Evolutionary conservation across 305 asterid species (phyloP), one percentile per base, ranked within the genome.

Genomic region (Fraxinus sp.): DNA sequence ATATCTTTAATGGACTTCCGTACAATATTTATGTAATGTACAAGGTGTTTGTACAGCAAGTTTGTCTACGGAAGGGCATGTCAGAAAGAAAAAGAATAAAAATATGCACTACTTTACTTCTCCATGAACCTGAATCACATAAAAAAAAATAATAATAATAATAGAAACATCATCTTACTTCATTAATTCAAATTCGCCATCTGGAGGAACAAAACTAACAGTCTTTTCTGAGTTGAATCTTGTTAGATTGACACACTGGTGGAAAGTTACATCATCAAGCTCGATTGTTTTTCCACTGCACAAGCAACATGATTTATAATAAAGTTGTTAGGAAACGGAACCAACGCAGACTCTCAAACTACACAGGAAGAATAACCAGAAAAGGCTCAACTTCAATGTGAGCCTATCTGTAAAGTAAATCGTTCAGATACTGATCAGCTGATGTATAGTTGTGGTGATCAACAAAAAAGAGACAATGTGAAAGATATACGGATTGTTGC

Each of bases 151-250:
- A 35, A 35, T 36, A 36, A 36, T 36, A 36, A 36, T 36, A 81
- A 46, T 8, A 64, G 76, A 83, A 85, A 79, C 76, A 83, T 80
- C 76, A 84, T 78, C 98, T 91, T 93, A 96, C 99, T 95, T 96
- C 99, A 96, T 96, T 92, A 96, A 84, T 90, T 96, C 99, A 87
- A 96, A 96, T 95, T 96, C 99, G 87, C 99, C 99, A 95, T 96
- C 99, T 24, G 99, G 99, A 55, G 99, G 99, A 86, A 96, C 99
- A 90, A 96, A 96, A 87, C 98, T 96, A 84, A 96, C 99, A 0
- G 99, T 96, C 90, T 96, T 96, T 84, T 96, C 99, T 8, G 99
- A 92, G 89, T 95, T 96, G 90, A 96, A 96, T 92, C 99, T 92
- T 66, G 99, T 96, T 86, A 96, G 94, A 88, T 96, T 96, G 82